Base-by-base conservation (phyloP, 2,329 filamentous ascomycete genomes). In the Aschersonia sp. region DNA sequence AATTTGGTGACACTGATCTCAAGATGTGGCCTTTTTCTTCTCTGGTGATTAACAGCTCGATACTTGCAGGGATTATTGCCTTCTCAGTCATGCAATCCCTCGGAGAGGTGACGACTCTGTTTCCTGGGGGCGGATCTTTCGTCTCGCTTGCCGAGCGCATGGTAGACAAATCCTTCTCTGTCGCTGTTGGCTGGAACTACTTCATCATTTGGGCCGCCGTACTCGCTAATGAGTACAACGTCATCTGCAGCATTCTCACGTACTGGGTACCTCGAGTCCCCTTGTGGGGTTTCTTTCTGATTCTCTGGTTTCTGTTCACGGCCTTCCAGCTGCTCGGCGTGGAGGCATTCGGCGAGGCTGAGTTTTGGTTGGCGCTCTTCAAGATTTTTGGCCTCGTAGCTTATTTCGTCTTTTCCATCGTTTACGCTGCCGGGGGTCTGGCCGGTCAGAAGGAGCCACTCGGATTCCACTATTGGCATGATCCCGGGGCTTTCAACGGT, bases 341-440 rank as follows among this genome's bases (percentile, higher is more conserved):
- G 1, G 77, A 81, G 55, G 78, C 81, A 4, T 89, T 87, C 58
- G 85, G 85, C 11, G 85, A 89, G 58, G 78, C 83, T 8, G 85
- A 90, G 58, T 87, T 88, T 58, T 88, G 83, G 82, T 75, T 88
- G 49, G 81, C 83, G 1, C 71, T 83, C 12, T 64, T 87, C 58
- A 89, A 89, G 58, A 72, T 88, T 5, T 60, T 80, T 4, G 81
- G 82, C 1, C 66, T 88, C 1, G 66, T 83, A 2, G 82, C 82
- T 1, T 86, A 83, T 61, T 85, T 85, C 61, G 68, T 88, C 53
- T 86, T 87, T 56, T 75, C 81, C 45, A 83, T 87, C 50, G 68
- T 87, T 49, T 84, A 87, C 54, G 78, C 81, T 1, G 72, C 81
- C 0, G 83, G 79, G 2, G 82, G 83, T n/a, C 60, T 82, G 9